phyloP scores from a whole-genome alignment of 2,329 filamentous ascomycete genomes.

The Botrytis cinerea region DNA sequence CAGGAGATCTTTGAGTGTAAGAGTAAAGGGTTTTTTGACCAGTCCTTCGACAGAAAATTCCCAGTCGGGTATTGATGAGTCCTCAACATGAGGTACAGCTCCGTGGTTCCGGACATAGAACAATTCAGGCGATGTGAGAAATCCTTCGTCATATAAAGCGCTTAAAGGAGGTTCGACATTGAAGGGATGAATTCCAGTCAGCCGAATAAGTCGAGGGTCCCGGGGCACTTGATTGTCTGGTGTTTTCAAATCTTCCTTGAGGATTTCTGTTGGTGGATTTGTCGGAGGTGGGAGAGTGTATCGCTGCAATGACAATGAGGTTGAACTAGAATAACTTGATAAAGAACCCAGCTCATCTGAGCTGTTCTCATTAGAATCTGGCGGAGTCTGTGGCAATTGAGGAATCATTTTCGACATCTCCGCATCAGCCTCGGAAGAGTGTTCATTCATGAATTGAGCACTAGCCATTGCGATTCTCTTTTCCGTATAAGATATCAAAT shows the following conservation, averaged over 20 bases:
- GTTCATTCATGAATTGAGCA: background rate
- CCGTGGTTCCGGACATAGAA: conserved; percentile 95
- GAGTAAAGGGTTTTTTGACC: conserved; percentile 72
- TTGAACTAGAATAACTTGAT: conserved; percentile 32
- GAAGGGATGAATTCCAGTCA: conserved; percentile 89
- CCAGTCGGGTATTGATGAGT: conserved; percentile 75
- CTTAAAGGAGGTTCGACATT: conserved; percentile 85
- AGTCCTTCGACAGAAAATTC: conserved; percentile 81
- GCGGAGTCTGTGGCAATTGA: conserved; percentile 37
- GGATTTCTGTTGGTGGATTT: conserved; percentile 57
- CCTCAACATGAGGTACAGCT: conserved; percentile 72
- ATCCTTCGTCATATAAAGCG: conserved; percentile 75
- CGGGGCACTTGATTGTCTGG: conserved; percentile 80
- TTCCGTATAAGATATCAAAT: background rate
- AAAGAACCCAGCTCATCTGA: conserved; percentile 31
- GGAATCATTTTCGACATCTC: background rate
- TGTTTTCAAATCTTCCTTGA: conserved; percentile 77
- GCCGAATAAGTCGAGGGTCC: conserved; percentile 77
- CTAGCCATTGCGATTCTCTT: conserved; percentile 4
- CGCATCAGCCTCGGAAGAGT: background rate
- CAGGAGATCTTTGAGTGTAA: conserved; percentile 73
- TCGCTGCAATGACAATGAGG: conserved; percentile 23
- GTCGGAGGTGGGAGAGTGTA: conserved; percentile 68
- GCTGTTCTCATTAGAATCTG: conserved; percentile 36
- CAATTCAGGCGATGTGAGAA: conserved; percentile 81